These are phyloP conservation scores for Westerdykella ornata DNA, from an alignment of 2,329 filamentous ascomycete genomes.

Conservation along the genomic window DNA sequence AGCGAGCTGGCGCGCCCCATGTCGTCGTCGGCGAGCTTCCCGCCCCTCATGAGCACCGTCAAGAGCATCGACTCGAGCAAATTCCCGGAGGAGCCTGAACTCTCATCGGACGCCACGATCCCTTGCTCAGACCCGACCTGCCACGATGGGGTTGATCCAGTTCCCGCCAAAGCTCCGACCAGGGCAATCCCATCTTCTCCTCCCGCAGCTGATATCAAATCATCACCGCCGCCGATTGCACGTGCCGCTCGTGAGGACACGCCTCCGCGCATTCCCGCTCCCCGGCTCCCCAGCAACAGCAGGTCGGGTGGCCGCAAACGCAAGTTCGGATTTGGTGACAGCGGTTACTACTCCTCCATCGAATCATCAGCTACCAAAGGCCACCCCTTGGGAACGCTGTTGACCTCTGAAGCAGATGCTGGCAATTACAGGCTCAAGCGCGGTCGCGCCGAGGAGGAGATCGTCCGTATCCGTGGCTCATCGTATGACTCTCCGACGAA, in stretches of 20 bases:
- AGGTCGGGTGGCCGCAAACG: slow-evolving; percentile 63
- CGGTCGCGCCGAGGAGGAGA: slow-evolving; percentile 90
- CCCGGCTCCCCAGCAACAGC: slow-evolving; percentile 57
- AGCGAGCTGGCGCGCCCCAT: slow-evolving; percentile 32
- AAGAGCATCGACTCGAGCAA: slow-evolving; percentile 46
- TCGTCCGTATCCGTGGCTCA: slow-evolving; percentile 83
- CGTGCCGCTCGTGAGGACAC: slow-evolving; percentile 59
- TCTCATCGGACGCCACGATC: slow-evolving; percentile 48
- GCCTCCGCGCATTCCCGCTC: slow-evolving; percentile 62
- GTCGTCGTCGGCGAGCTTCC: slow-evolving; percentile 33
- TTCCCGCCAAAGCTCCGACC: slow-evolving; percentile 40
- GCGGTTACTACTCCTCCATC: slow-evolving; percentile 92
- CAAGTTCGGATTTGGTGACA: slow-evolving; percentile 81
- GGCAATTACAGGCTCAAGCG: slow-evolving; percentile 55
- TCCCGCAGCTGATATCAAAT: slow-evolving; percentile 65
- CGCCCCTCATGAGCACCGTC: slow-evolving; percentile 31
- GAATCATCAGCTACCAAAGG: slow-evolving; percentile 82
- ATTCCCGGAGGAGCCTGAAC: slow-evolving; percentile 46
- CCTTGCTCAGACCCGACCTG: slow-evolving; percentile 46
- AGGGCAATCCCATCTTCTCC: slow-evolving; percentile 59
- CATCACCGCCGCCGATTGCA: slow-evolving; percentile 81
- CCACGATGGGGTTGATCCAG: slow-evolving; percentile 42
- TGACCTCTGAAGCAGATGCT: slow-evolving; percentile 64
- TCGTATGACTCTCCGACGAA: slow-evolving; percentile 89
- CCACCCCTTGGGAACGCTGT: slow-evolving; percentile 55